Base-by-base conservation (phyloP, 805 yeast genomes). In the Brettanomyces sp. region DNA sequence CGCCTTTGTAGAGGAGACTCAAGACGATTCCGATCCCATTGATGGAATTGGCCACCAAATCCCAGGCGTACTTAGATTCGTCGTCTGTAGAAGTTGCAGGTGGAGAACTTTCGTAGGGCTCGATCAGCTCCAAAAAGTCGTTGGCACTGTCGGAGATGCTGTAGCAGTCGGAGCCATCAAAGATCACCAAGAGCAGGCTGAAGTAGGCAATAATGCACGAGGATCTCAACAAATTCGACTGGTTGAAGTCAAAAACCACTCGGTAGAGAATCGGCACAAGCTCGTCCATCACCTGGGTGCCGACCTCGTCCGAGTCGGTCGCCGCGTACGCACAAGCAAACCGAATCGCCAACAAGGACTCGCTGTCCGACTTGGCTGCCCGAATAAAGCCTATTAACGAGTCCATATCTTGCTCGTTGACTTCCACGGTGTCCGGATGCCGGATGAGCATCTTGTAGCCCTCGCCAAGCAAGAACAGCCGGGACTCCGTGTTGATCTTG, bases 271-370 rank as follows among this genome's bases (percentile, higher is more conserved):
- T 33, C 4, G 69, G 69, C 18, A 66, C 52, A 14, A 63, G 42
- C 4, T 48, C 53, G 22, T 57, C 59, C 28, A 65, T 51, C 6
- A 60, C 63, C 22, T 53, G 49, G 11, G 63, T 53, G 5, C 77
- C 72, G 47, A 73, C 72, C 45, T 75, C 80, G 44, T 76, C 80
- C 9, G 73, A 63, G 51, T 75, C 75, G 43, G 76, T 68, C n/a
- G 67, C 66, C 21, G 69, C 59, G 46, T 75, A 64, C 1, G 74
- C 72, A 30, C 68, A 60, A 13, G 66, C 47, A 11, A 73, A 65
- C 47, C 76, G 67, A 39, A 76, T 58, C 28, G 69, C 60, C 36
- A 69, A 55, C 21, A 53, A 45, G 43, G 68, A 69, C 51, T 75
- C 80, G 35, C 62, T 44, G 7, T 49, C 43, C 5, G 58, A 46